Base-by-base conservation (phyloP, 192 early-diverging fungal genomes). In the Geosiphon pyriformis region DNA sequence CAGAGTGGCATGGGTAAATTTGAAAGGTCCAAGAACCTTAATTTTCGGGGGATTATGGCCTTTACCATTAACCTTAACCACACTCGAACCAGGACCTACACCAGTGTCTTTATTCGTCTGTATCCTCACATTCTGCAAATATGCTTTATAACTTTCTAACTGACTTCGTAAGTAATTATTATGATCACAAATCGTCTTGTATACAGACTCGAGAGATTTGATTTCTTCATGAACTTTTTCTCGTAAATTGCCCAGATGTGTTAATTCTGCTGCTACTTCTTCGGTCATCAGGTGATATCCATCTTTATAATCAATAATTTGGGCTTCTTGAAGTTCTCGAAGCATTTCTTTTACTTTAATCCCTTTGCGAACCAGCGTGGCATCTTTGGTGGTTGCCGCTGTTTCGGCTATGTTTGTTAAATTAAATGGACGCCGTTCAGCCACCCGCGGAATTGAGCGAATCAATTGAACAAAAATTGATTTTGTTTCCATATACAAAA, bases 341-440 rank as follows among this genome's bases (percentile, higher is more conserved):
- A 97, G 72, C 94, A 97, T 94, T 61, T 95, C 95, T 59, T 90
- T 88, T 25, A 94, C 92, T 76, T 97, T 97, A 69, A 97, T 88
- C 32, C 94, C 94, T 79, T 95, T 95, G 57, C 89, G 87, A 58
- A 97, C 93, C 54, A 97, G 75, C 30, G 86, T 82, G 23, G 90
- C 85, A 74, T 97, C 94, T 67, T 91, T 87, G 6, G 90, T 87
- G 1, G 92, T 94, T 0, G 92, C 91, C 0, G 94, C 93, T 6
- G 87, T 84, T 71, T 97, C 94, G 1, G 88, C 89, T 49, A 91
- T 85, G 48, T 81, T 76, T 46, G 80, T 78, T 1, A 97, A 79
- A 68, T 92, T 75, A 35, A 94, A 69, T 12, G 68, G 76, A 25
- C 67, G 26, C 11, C 74, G 75, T 25, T 79, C 70, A 1, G 82